Conservation (phyloP, 495 filamentous ascomycete genomes). For the Rostrohypoxylon terebratum region DNA sequence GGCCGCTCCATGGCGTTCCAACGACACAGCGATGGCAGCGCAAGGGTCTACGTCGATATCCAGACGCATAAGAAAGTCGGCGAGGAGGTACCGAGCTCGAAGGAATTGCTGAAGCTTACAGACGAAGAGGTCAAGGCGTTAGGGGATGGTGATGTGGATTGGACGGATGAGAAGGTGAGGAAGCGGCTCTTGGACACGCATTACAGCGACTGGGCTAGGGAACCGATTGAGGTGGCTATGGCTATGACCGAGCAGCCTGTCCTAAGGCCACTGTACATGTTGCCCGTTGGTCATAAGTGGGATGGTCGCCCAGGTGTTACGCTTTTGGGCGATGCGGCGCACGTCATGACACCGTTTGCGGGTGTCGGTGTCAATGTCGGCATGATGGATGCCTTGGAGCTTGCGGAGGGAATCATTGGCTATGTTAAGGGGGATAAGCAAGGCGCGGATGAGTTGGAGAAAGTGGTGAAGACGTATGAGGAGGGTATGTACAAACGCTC, state of each 20-base stretch:
- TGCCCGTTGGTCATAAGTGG: slow-evolving; percentile 65
- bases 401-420: slow-evolving; percentile 47
- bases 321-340: slow-evolving; percentile 71
- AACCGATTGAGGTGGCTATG: slow-evolving; percentile 27
- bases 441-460: slow-evolving; percentile 22
- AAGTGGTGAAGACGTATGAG: slow-evolving; percentile 39
- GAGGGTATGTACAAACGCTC: slow-evolving; percentile 45
- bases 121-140: slow-evolving; percentile 48
- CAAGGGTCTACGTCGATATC: slow-evolving; percentile 56
- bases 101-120: slow-evolving; percentile 41
- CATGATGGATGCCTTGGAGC: slow-evolving; percentile 66
- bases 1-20: slow-evolving; percentile 58
- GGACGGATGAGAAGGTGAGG: slow-evolving; percentile 45
- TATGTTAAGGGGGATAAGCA: slow-evolving; percentile 20
- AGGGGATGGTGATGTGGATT: slow-evolving; percentile 51
- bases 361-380: slow-evolving; percentile 71
- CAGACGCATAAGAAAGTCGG: slow-evolving; percentile 37
- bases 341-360: slow-evolving; percentile 70
- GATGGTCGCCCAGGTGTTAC: slow-evolving; percentile 58
- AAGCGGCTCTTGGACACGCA: slow-evolving; percentile 50
- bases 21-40: slow-evolving; percentile 56
- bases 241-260: slow-evolving; percentile 27
- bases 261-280: slow-evolving; percentile 59
- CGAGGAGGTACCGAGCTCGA: slow-evolving; percentile 34
- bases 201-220: slow-evolving; percentile 58